These are phyloP conservation scores for Trypanosoma grayi DNA, from an alignment of 208 protist species.

Conservation along the genomic window DNA sequence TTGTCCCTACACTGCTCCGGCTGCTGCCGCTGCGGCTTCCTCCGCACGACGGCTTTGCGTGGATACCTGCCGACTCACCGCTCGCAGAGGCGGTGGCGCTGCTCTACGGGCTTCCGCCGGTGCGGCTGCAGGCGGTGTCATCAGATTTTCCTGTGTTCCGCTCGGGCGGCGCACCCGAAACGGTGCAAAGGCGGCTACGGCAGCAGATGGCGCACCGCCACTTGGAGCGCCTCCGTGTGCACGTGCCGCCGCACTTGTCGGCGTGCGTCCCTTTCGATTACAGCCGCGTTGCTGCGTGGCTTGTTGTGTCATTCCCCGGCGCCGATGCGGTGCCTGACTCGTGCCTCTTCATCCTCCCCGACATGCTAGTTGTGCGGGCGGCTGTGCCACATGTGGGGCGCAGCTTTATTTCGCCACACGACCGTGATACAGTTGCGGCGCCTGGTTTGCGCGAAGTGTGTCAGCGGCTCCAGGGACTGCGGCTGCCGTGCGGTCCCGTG, in stretches of 20 bases:
- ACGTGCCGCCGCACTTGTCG: slow-evolving; percentile 11
- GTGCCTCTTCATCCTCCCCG: slow-evolving; percentile 10
- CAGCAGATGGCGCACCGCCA: slow-evolving; percentile 1
- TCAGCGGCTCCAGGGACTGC: background rate
- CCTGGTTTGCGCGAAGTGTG: background rate
- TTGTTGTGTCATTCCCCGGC: slow-evolving; percentile 27
- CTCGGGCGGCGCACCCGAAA: background rate
- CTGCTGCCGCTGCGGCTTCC: background rate
- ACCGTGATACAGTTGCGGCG: background rate
- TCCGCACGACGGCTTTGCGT: background rate
- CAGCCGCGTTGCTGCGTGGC: slow-evolving; percentile 10
- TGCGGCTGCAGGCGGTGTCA: slow-evolving; percentile 20
- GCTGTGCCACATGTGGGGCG: background rate
- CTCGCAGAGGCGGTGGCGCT: slow-evolving; percentile 24
- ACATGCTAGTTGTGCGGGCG: background rate
- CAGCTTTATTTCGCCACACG: background rate
- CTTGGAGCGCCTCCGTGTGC: slow-evolving; percentile 16
- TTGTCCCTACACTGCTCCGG: slow-evolving; percentile 10
- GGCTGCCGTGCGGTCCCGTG: background rate
- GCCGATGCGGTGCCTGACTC: slow-evolving; percentile 5
- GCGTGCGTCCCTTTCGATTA: background rate
- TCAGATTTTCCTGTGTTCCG: slow-evolving; percentile 4
- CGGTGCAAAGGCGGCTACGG: background rate
- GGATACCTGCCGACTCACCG: background rate
- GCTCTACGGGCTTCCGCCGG: slow-evolving; percentile 30